These are phyloP conservation scores for Tetrapisispora taiwanensis DNA, from an alignment of 805 yeast species.

Conservation along the genomic window DNA sequence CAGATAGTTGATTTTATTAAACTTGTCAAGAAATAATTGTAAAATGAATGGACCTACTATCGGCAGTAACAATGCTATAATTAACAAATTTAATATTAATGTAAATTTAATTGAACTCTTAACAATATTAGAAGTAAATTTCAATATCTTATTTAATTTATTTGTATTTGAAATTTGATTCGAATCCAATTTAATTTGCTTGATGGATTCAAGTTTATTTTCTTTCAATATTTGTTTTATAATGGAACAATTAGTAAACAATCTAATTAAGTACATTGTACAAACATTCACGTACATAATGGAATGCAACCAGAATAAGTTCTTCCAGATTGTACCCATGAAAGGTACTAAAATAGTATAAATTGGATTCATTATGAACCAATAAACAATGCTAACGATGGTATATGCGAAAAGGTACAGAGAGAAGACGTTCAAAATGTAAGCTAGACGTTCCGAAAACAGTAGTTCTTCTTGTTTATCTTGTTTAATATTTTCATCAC, in stretches of 20 bases:
- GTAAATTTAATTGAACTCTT: not conserved
- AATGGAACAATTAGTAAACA: not conserved
- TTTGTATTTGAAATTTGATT: no score
- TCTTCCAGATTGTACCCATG: not conserved
- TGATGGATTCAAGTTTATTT: not conserved
- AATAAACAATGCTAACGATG: conserved; percentile 1
- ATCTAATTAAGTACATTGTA: not conserved
- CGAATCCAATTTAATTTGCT: not conserved
- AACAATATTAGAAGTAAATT: not conserved
- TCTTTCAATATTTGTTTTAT: not conserved
- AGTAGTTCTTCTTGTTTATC: not conserved
- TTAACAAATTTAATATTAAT: not conserved
- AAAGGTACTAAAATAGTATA: not conserved
- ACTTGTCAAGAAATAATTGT: not conserved
- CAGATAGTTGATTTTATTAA: not conserved
- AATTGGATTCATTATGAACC: not conserved
- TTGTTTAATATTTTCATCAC: not conserved
- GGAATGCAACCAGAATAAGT: conserved; percentile 1
- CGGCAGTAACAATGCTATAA: not conserved
- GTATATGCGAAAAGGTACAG: conserved; percentile 1
- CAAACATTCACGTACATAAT: conserved; percentile 1
- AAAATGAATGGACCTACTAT: not conserved
- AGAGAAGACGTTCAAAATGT: not conserved
- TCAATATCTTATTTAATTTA: not conserved
- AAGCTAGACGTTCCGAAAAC: not conserved